Percentiles rank a stretch among this genome's conserved stretches.
Conservation (phyloP, 805 yeast species). For the Saccharomyces eubayanus region DNA sequence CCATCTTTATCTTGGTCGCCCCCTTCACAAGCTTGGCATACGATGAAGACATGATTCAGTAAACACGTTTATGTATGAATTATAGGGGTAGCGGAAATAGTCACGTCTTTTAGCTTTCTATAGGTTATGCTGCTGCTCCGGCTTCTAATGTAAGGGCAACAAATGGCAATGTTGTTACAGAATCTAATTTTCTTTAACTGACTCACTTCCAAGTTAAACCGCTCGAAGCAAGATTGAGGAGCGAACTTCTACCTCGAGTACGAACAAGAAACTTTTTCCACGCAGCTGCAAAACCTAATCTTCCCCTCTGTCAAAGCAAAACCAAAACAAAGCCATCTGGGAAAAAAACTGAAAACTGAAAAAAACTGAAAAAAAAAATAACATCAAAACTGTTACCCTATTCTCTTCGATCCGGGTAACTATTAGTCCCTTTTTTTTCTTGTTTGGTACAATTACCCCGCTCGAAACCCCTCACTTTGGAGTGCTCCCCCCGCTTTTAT, state of each 20-base stretch:
- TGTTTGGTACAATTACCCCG: neutral
- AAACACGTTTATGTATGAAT: neutral
- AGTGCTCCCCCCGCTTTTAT: neutral
- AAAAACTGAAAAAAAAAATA: neutral
- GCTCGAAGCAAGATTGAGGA: neutral
- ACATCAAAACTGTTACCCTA: neutral
- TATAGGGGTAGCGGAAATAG: neutral
- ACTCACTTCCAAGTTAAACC: neutral
- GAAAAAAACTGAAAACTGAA: neutral
- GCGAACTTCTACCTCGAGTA: neutral
- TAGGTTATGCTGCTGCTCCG: neutral
- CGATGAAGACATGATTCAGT: slow-evolving; percentile 17
- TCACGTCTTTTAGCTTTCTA: neutral
- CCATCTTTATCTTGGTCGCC: slow-evolving; percentile 69
- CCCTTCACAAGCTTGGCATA: slow-evolving; percentile 68
- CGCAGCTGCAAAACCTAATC: neutral
- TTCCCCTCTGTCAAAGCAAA: neutral
- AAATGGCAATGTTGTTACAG: neutral
- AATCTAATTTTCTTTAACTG: neutral
- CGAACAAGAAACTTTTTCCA: neutral
- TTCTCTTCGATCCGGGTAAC: neutral
- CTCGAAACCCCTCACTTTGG: neutral
- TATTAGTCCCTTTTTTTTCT: neutral
- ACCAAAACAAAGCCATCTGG: neutral
- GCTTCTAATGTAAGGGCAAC: neutral